Evolutionary conservation across 2,329 filamentous ascomycete genomes (phyloP), one percentile per base, ranked within the genome.

Genomic region (Pyrenophora seminiperda): DNA sequence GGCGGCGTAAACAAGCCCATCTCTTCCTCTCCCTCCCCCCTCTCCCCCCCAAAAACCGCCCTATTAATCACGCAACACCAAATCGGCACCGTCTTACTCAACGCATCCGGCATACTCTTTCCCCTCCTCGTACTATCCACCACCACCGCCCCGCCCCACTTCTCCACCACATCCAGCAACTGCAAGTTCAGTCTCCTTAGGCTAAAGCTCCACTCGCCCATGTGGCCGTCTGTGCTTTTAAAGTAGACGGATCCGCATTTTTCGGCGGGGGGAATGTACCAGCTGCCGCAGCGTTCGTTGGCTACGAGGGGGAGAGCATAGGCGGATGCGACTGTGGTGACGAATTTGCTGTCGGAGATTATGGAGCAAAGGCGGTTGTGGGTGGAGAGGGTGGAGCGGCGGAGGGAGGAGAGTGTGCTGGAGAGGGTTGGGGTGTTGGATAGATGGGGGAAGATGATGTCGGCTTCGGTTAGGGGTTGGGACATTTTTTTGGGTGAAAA

Each of bases 201-300:
- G 73, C 90, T 96, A 68, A 97, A 96, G 54, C 86, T 83, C 94
- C 94, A 99, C 66, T 95, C 86, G 7, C 90, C 87, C 43, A 86
- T 85, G 72, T 99, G 94, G 1, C 94, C 94, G 75, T 99, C 94
- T 2, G 94, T 99, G 74, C 90, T 96, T 79, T 99, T 99, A 76
- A 97, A 99, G 75, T 97, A 99, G 24, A 88, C 90, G 58, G 89
- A 91, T 24, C 83, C 89, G 1, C 70, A 75, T 73, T 93, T 94
- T 19, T 66, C 66, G 6, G 72, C 72, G 0, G 87, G 87, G 2
- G 76, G 74, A 19, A 97, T 88, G 71, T 97, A 97, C 94, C 94
- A 99, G 73, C 90, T 93, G 0, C 94, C 94, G 71, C 94, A 97
- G 52, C 94, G 83, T 77, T 97, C 92, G 68, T 99, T 99, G 22